Evolutionary conservation across 108 stramenopile species (phyloP).

Genomic region (Pseudonitzschia delicatissima): DNA sequence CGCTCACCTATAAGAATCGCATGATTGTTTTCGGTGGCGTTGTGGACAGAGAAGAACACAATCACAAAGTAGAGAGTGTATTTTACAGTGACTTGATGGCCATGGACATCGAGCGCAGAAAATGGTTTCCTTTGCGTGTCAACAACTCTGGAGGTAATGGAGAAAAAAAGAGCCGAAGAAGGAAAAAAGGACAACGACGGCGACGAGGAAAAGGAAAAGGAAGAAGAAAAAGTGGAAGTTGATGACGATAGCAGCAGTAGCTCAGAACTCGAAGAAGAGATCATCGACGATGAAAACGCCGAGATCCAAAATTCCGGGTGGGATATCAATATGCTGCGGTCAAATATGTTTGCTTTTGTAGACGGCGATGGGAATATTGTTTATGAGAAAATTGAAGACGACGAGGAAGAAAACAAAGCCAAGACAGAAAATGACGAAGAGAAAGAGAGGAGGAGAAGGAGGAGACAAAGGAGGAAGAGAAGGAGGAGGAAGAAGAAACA

Average conservation of each 20-base stretch:
- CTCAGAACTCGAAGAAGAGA: slow-evolving; percentile 24
- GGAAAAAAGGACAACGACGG: slow-evolving; percentile 34
- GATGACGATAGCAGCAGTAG: slow-evolving; percentile 32
- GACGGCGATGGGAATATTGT: slow-evolving; percentile 88
- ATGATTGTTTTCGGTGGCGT: slow-evolving; percentile 88
- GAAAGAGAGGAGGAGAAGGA: slow-evolving; percentile 26
- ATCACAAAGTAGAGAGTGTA: slow-evolving; percentile 73
- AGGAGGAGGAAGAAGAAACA: slow-evolving; percentile 40
- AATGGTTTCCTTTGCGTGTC: slow-evolving; percentile 81
- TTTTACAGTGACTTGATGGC: slow-evolving; percentile 89
- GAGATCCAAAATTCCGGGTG: slow-evolving; percentile 58
- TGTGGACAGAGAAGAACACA: slow-evolving; percentile 67
- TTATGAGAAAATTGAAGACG: slow-evolving; percentile 73
- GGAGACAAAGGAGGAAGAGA: slow-evolving; percentile 31
- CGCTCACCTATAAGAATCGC: slow-evolving; percentile 51
- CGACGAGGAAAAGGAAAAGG: slow-evolving; percentile 22
- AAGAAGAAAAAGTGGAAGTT: slow-evolving; percentile 14
- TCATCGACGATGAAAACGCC: slow-evolving; percentile 41
- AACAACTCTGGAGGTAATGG: slow-evolving; percentile 38
- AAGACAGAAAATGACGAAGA: slow-evolving; percentile 16
- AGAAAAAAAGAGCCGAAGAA: slow-evolving; percentile 32
- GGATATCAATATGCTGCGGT: slow-evolving; percentile 77
- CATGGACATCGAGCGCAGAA: slow-evolving; percentile 76
- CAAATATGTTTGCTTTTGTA: slow-evolving; percentile 87
- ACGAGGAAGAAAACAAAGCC: slow-evolving; percentile 23